Conservation (phyloP, 1,139 yeast genomes). For the Hyphopichia fennica region DNA sequence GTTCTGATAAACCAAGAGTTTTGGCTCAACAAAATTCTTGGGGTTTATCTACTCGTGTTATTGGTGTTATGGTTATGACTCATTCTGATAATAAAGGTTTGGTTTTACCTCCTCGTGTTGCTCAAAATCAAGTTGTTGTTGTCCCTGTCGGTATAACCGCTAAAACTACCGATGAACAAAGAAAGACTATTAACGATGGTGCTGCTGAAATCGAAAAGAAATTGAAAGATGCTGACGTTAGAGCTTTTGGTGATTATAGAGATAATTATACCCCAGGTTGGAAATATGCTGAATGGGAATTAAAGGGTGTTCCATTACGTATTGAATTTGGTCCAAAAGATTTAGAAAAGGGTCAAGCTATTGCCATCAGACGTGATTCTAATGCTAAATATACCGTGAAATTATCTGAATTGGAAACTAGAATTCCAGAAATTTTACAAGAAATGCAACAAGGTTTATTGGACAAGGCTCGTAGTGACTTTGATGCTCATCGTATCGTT, state of each 20-base stretch:
- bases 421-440: conserved; percentile 75
- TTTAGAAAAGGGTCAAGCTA: conserved; percentile 71
- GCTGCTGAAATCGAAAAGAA: conserved; percentile 65
- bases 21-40: conserved; percentile 96
- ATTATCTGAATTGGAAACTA: conserved; percentile 62
- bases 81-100: conserved; percentile 98
- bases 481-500: conserved; percentile 76
- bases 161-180: conserved; percentile 77
- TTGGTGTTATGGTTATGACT: conserved; percentile 99
- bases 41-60: conserved; percentile 98
- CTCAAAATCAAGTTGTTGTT: conserved; percentile 87
- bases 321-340: conserved; percentile 97
- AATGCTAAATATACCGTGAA: conserved; percentile 71
- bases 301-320: conserved; percentile 93
- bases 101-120: conserved; percentile 96
- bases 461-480: conserved; percentile 74
- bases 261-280: conserved; percentile 97
- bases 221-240: conserved; percentile 58
- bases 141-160: conserved; percentile 94
- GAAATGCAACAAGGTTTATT: conserved; percentile 76
- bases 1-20: conserved; percentile 80
- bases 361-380: conserved; percentile 92
- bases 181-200: conserved; percentile 65
- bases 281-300: conserved; percentile 97
- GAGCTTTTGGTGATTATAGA: conserved; percentile 85